Evolutionary conservation across 2,329 filamentous ascomycete species (phyloP), one percentile per base, ranked within the genome.

Genomic region (Scedosporium aurantiacum): DNA sequence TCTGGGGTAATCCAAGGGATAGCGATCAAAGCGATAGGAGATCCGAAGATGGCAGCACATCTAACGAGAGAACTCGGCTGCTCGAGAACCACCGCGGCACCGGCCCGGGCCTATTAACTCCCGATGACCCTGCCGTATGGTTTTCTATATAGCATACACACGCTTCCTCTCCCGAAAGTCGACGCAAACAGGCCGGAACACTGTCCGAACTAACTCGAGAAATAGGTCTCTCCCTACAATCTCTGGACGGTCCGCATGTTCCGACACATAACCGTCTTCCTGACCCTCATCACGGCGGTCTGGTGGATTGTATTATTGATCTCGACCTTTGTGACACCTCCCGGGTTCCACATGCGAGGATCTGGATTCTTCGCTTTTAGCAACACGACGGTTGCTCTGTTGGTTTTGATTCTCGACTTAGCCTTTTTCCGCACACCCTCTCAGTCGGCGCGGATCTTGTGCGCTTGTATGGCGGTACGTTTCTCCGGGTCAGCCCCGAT

Each of bases 261-360:
- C 61, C 85, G 91, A 70, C 90, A 86, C 70, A 73, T 94, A 63
- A 93, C 91, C 4, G 79, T 96, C 61, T 68, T 90, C 43, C 89
- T 97, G 69, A 79, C 93, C 21, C 72, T 85, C 59, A 71, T 92
- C 67, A 89, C 86, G 61, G 91, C 95, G 68, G 68, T 91, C n/a
- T 97, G 93, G 93, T 97, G 94, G 93, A 81, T 90, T 8, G 73
- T 97, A 60, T 79, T 96, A 40, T 80, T 99, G n/a, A 85, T 97
- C 16, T 91, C 90, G 61, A 85, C 88, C 66, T 99, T 99, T 75
- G 86, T 95, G 66, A 96, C 90, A 60, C 91, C 91, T 14, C 93
- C 93, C 0, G 87, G 88, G 56, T 86, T 97, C 71, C 85, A 94
- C 71, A 89, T 86, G 8, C 85, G 91, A 60, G 94, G 94, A 4